Percentiles rank a stretch among this genome's conserved stretches.
phyloP scores from a whole-genome alignment of 768 basidiomycete genomes.

The Chalciporus sphaerocephalus region DNA sequence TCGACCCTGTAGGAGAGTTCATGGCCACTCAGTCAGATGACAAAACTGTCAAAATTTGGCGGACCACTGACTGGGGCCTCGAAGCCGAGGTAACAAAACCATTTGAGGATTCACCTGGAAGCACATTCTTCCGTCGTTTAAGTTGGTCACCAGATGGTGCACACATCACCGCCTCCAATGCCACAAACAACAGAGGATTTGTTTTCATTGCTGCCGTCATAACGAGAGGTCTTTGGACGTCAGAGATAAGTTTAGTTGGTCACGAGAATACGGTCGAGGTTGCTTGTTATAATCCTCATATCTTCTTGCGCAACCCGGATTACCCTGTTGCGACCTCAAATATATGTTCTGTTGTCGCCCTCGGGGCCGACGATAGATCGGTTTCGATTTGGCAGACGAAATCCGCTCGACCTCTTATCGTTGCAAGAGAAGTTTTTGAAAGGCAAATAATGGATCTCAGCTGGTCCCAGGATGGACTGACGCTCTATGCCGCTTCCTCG shows the following conservation, averaged over 20 bases:
- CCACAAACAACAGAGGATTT: slow-evolving; percentile 92
- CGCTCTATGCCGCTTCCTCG: slow-evolving; percentile 90
- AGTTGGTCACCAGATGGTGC: slow-evolving; percentile 99
- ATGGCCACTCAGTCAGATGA: slow-evolving; percentile 98
- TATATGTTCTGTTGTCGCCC: slow-evolving; percentile 87
- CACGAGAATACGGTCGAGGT: slow-evolving; percentile 98
- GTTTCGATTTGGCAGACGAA: slow-evolving; percentile 98
- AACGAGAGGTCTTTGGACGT: slow-evolving; percentile 81
- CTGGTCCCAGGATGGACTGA: slow-evolving; percentile 92
- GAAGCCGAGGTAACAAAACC: slow-evolving; percentile 85
- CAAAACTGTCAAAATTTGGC: slow-evolving; percentile 94
- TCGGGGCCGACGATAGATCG: slow-evolving; percentile 90
- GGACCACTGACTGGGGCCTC: slow-evolving; percentile 85
- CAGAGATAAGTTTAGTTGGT: slow-evolving; percentile 91
- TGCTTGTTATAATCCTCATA: slow-evolving; percentile 88
- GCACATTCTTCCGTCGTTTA: slow-evolving; percentile 88
- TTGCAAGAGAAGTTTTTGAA: slow-evolving; percentile 91
- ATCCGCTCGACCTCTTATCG: slow-evolving; percentile 83
- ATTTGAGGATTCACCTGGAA: slow-evolving; percentile 90
- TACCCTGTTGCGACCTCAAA: slow-evolving; percentile 71
- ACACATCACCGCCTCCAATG: slow-evolving; percentile 95
- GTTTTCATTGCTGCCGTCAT: slow-evolving; percentile 98
- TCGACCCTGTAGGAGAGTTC: slow-evolving; percentile 97
- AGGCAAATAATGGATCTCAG: slow-evolving; percentile 92
- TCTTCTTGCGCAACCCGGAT: slow-evolving; percentile 77